Conservation (phyloP, 106 monocot genomes). For the Phalaenopsis equestris region DNA sequence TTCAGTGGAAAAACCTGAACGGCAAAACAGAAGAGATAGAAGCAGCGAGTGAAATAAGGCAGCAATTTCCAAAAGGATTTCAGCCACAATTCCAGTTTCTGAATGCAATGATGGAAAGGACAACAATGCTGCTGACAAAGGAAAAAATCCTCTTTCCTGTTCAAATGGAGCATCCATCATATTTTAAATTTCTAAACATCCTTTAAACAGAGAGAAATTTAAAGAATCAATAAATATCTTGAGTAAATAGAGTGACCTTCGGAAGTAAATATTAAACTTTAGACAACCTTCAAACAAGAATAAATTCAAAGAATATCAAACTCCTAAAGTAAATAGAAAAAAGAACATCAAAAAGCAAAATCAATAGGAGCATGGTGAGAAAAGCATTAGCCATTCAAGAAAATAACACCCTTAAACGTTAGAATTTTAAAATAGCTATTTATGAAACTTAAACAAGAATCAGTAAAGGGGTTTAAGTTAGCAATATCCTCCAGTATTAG, state of each 20-base stretch:
- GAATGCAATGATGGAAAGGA: slow-evolving; percentile 57
- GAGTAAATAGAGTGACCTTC: too few species aligned
- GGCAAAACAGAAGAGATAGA: slow-evolving; percentile 69
- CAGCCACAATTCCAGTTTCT: slow-evolving; percentile 30
- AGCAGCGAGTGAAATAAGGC: slow-evolving; percentile 63
- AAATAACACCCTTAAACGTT: not conserved
- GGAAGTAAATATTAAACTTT: not conserved
- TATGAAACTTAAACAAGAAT: not conserved
- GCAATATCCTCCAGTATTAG: not conserved
- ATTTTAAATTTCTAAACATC: not conserved
- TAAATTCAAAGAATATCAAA: not conserved
- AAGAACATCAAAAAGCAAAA: not conserved
- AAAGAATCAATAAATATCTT: too few species aligned
- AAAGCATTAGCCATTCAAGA: not conserved
- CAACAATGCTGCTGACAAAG: slow-evolving; percentile 79
- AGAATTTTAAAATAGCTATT: not conserved
- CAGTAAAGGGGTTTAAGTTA: not conserved
- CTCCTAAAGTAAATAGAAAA: not conserved
- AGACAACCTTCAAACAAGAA: not conserved
- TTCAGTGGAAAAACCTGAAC: slow-evolving; percentile 58
- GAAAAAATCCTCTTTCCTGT: slow-evolving; percentile 93
- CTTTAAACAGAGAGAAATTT: not conserved
- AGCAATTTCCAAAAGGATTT: slow-evolving; percentile 60
- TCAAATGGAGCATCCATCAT: slow-evolving; percentile 6
- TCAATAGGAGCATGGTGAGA: not conserved